Evolutionary conservation across 169 alveolate genomes (phyloP).

Genomic region (Plasmodium vivax): DNA sequence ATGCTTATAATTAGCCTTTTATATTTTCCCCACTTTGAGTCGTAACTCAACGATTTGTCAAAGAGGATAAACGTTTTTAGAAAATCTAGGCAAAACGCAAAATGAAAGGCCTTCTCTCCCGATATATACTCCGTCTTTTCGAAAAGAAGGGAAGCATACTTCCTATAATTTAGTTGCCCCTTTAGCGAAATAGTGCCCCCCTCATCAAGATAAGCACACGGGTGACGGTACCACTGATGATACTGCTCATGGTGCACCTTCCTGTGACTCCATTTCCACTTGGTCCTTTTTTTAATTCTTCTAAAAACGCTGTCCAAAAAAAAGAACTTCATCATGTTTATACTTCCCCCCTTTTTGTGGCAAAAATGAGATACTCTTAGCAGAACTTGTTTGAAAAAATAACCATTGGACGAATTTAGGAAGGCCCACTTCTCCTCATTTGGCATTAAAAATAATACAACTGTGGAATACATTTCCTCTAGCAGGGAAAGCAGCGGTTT

Average conservation of each 20-base stretch:
- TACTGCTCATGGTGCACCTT: background rate
- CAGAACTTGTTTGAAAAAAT: slow-evolving; percentile 21
- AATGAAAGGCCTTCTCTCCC: background rate
- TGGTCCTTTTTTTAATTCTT: slow-evolving; percentile 34
- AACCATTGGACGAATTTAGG: slow-evolving; percentile 23
- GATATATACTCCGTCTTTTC: slow-evolving; percentile 6
- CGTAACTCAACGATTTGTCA: background rate
- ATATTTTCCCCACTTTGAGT: background rate
- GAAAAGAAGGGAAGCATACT: background rate
- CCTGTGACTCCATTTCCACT: background rate
- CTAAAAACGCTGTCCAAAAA: slow-evolving; percentile 27
- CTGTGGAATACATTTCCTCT: slow-evolving; percentile 15
- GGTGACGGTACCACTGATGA: background rate
- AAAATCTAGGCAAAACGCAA: slow-evolving; percentile 41
- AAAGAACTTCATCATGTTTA: slow-evolving; percentile 4
- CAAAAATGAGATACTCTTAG: slow-evolving; percentile 38
- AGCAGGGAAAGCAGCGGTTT: slow-evolving; percentile 4
- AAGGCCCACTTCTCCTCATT: background rate
- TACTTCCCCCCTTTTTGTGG: background rate
- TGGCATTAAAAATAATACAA: slow-evolving; percentile 47
- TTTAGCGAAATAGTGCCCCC: background rate
- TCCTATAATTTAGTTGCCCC: background rate
- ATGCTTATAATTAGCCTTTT: slow-evolving; percentile 30
- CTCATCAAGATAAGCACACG: background rate
- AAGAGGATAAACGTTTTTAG: slow-evolving; percentile 17